Evolutionary conservation across 2,329 filamentous ascomycete genomes (phyloP).

Genomic region (Phyllachora maydis): DNA sequence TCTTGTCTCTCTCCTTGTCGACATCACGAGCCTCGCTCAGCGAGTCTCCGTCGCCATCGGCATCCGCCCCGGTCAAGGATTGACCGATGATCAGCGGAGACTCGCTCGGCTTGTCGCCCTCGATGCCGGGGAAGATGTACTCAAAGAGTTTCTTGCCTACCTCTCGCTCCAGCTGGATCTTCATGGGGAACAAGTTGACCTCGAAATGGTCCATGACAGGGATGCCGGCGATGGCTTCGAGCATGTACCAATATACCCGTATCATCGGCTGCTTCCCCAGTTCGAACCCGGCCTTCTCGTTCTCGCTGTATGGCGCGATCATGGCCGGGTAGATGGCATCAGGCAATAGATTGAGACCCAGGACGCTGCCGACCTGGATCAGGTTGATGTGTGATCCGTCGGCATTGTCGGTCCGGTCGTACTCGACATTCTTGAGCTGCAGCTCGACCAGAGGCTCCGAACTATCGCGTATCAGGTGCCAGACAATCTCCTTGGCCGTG

Average conservation of each 20-base stretch:
- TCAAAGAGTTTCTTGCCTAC: slow-evolving; percentile 86
- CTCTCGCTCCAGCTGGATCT: slow-evolving; percentile 82
- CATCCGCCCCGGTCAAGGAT: slow-evolving; percentile 20
- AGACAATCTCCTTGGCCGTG: slow-evolving; percentile 85
- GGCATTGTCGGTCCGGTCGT: slow-evolving; percentile 88
- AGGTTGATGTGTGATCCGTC: slow-evolving; percentile 93
- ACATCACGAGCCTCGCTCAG: slow-evolving; percentile 14
- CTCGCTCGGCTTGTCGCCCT: slow-evolving; percentile 30
- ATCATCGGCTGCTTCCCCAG: slow-evolving; percentile 63
- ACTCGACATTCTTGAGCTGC: slow-evolving; percentile 76
- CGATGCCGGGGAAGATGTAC: slow-evolving; percentile 85
- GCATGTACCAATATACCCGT: slow-evolving; percentile 90
- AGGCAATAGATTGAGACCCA: slow-evolving; percentile 74
- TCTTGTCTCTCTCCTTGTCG: slow-evolving; percentile 24
- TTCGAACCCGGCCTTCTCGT: slow-evolving; percentile 30
- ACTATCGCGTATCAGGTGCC: slow-evolving; percentile 81
- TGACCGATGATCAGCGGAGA: slow-evolving; percentile 37
- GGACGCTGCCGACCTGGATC: slow-evolving; percentile 70
- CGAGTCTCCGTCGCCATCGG: slow-evolving; percentile 22
- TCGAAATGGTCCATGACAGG: slow-evolving; percentile 95
- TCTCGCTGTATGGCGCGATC: slow-evolving; percentile 66
- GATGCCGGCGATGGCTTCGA: slow-evolving; percentile 94
- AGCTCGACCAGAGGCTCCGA: slow-evolving; percentile 82
- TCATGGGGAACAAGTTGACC: slow-evolving; percentile 80
- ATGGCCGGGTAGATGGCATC: slow-evolving; percentile 93